Evolutionary conservation across 805 yeast species (phyloP), one percentile per base, ranked within the genome.

Genomic region (Candida anglica): DNA sequence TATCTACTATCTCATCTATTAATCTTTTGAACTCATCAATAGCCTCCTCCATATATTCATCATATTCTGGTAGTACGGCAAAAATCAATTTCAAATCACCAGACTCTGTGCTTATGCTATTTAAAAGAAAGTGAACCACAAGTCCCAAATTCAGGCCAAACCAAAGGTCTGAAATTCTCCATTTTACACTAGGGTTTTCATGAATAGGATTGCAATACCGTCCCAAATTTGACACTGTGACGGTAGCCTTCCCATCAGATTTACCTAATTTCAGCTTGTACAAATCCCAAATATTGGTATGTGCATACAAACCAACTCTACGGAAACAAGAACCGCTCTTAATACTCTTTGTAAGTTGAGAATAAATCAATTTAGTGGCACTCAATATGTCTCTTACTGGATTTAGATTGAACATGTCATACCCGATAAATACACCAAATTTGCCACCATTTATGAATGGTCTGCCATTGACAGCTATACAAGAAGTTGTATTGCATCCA

Each of bases 141-240:
- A 41, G 19, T n/a, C 53, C 54, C 16, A 40, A 28, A 24, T 41
- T 41, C 41, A 42, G 54, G 25, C 48, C 39, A 36, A 50, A 50
- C 42, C 42, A 41, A 9, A 46, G 32, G 28, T 48, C 39, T 18
- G 30, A 32, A 4, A 44, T 36, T 14, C 32, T 28, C 34, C 40
- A 40, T 11, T 9, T 9, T n/a, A n/a, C n/a, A 11, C 23, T 11
- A 9, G 23, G 23, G 11, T 9, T 9, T 9, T 21, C 23, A 21
- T 21, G 23, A 19, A 24, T 8, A 6, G 22, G 6, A 19, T 6
- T 7, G 22, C 22, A 19, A 21, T 21, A 21, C 23, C 11, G 23
- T 17, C 57, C 57, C 25, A 52, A 32, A 32, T 52, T 52, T 4
- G 57, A 52, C 11, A 47, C 15, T 31, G 37, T 48, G 24, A 48